These are phyloP conservation scores for Plantago lanceolata DNA, from an alignment of 305 asterid species.

Conservation along the genomic window DNA sequence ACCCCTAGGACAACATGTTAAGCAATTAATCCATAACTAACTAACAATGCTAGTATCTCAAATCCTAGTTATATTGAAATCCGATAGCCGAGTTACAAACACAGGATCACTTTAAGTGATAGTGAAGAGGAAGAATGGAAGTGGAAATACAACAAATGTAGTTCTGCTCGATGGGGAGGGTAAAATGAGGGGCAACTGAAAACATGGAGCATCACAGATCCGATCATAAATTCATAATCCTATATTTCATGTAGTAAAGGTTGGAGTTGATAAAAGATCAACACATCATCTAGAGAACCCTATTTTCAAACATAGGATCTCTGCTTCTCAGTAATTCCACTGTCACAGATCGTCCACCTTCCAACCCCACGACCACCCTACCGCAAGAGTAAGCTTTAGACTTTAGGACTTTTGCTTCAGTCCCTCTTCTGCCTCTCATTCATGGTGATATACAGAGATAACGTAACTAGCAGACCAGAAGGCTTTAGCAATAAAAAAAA, in stretches of 20 bases:
- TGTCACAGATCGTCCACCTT: too few relatives aligned
- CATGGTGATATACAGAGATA: not conserved
- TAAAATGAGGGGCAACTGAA: not conserved
- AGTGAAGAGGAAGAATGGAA: not conserved
- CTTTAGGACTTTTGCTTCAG: too few relatives aligned
- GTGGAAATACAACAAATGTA: not conserved
- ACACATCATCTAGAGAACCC: too few relatives aligned
- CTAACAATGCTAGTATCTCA: not conserved
- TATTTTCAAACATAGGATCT: too few relatives aligned
- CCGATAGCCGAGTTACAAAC: not conserved
- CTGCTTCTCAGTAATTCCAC: too few relatives aligned
- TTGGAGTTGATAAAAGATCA: too few relatives aligned
- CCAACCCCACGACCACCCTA: too few relatives aligned
- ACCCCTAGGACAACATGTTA: conserved; percentile 13
- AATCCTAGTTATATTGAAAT: not conserved
- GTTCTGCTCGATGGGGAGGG: not conserved
- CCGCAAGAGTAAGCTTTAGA: too few relatives aligned
- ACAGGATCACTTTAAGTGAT: conserved; percentile 4
- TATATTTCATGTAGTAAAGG: not conserved
- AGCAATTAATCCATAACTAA: conserved; percentile 13
- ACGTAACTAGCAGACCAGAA: not conserved
- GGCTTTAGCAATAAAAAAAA: not conserved
- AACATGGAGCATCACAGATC: not conserved
- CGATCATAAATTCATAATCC: not conserved
- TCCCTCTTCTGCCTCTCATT: too few relatives aligned